phyloP scores from a whole-genome alignment of 179 eudicot species.

The Gypsophila paniculata region DNA sequence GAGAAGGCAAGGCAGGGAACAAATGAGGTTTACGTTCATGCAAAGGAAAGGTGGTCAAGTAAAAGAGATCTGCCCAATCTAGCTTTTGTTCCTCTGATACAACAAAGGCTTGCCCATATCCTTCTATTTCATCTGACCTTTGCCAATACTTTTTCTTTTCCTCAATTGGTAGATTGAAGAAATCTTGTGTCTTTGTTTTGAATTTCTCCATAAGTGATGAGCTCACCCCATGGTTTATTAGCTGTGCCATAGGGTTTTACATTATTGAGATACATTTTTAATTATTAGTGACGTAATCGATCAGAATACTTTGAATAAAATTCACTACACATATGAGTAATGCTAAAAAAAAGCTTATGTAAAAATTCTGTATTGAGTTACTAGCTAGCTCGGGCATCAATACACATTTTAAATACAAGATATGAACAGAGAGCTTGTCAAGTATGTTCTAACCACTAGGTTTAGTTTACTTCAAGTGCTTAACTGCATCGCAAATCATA shows the following conservation, averaged over 20 bases:
- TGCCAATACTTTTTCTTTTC: conserved; percentile 33
- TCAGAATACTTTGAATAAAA: background rate
- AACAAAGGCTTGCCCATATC: conserved; percentile 39
- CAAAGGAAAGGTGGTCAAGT: conserved; percentile 25
- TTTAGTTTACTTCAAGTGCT: conserved; percentile 12
- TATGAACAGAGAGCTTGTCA: conserved; percentile 34
- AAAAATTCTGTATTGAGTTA: conserved; percentile 26
- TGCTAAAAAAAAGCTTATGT: no score
- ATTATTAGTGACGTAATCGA: no score
- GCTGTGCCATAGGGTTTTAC: no score
- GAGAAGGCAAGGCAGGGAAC: conserved; percentile 21
- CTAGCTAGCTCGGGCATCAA: conserved; percentile 35
- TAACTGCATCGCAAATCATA: conserved; percentile 16
- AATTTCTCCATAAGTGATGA: conserved; percentile 19
- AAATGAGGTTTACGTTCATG: conserved; percentile 21
- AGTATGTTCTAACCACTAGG: conserved; percentile 23
- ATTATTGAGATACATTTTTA: no score
- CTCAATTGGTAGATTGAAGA: conserved; percentile 31
- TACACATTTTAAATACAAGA: conserved; percentile 27
- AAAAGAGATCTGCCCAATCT: conserved; percentile 36
- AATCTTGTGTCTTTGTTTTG: conserved; percentile 22
- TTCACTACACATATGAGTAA: no score
- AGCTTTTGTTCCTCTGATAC: conserved; percentile 34
- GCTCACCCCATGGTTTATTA: conserved; percentile 39
- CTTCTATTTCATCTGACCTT: conserved; percentile 20